phyloP scores from a whole-genome alignment of 2,329 filamentous ascomycete genomes.

The Aspergillus hiratsukae region DNA sequence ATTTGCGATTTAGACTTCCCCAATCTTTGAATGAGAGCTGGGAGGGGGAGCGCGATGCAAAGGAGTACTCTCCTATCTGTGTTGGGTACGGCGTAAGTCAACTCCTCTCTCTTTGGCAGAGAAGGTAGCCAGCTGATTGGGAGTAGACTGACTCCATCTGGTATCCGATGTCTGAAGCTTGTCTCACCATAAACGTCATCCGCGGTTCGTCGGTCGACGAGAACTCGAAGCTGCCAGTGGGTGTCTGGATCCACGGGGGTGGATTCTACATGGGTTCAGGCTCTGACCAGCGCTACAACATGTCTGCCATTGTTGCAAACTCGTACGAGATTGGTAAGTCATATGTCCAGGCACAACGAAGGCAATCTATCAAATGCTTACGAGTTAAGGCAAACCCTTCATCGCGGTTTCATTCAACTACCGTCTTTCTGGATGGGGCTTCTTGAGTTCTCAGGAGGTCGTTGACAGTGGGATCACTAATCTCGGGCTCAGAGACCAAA shows the following conservation, averaged over 20 bases:
- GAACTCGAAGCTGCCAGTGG: slow-evolving; percentile 48
- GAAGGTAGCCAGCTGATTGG: slow-evolving; percentile 1
- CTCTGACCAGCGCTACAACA: slow-evolving; percentile 57
- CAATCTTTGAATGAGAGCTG: slow-evolving; percentile 47
- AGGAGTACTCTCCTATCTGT: slow-evolving; percentile 45
- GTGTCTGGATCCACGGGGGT: slow-evolving; percentile 59
- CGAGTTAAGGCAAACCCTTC: slow-evolving; percentile 42
- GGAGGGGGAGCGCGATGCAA: slow-evolving; percentile 40
- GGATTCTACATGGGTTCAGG: slow-evolving; percentile 49
- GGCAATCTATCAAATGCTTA: background rate
- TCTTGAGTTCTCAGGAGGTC: slow-evolving; percentile 46
- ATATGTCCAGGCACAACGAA: background rate
- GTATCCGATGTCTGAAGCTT: slow-evolving; percentile 49
- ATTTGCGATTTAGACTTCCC: slow-evolving; percentile 52
- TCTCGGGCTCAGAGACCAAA: slow-evolving; percentile 47
- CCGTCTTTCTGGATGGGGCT: slow-evolving; percentile 50
- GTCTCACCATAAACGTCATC: slow-evolving; percentile 59
- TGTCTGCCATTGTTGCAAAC: slow-evolving; percentile 55
- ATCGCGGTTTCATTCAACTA: slow-evolving; percentile 55
- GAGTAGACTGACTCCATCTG: slow-evolving; percentile 31
- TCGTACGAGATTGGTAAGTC: slow-evolving; percentile 43
- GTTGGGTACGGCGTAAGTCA: slow-evolving; percentile 47
- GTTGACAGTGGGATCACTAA: slow-evolving; percentile 48
- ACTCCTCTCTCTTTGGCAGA: background rate
- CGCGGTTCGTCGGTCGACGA: slow-evolving; percentile 41